Evolutionary conservation across 2,329 filamentous ascomycete species (phyloP), one percentile per base, ranked within the genome.

Genomic region (Aspergillus latus): DNA sequence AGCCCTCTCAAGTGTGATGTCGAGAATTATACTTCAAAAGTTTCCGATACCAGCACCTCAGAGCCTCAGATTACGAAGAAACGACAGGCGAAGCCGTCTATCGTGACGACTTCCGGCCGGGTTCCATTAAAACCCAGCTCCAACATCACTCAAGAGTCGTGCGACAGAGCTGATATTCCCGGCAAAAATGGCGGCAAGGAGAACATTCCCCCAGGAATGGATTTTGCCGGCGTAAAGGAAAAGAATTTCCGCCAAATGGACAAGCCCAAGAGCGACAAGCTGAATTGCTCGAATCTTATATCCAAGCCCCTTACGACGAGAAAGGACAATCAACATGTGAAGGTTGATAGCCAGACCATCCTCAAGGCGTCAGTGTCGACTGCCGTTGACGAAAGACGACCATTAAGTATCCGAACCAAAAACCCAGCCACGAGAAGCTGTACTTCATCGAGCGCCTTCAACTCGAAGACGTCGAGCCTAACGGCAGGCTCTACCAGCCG

Each of bases 171-270:
- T 43, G 80, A 85, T 62, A 66, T 80, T 13, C 64, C 74, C 57
- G 83, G 83, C 26, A 76, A 77, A 47, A 81, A 82, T 34, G 78
- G 78, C 4, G 84, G 84, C 5, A 88, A 88, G 63, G 84, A 87
- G 67, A 88, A 87, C 59, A 65, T 85, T 5, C 83, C 83, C 11
- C 84, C 84, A 1, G 78, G 78, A 3, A 51, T 60, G 32, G 32
- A 65, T 11, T 21, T 63, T 11, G 37, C 53, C 36, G 53, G 58
- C 9, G 47, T 61, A 46, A 66, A 68, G 32, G 58, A 54, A 1
- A 66, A 65, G 30, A 37, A 53, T 48, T 54, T 37, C 51, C 21
- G 21, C 21, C 21, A 21, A 21, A 55, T 44, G 34, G 39, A 16
- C 43, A 53, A 61, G 66, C 7, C 64, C 62, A 40, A 59, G 62